Percentiles rank a stretch among this genome's conserved stretches.
Evolutionary conservation across 148 eudicot species (phyloP).

Genomic region (Cornus kousa): DNA sequence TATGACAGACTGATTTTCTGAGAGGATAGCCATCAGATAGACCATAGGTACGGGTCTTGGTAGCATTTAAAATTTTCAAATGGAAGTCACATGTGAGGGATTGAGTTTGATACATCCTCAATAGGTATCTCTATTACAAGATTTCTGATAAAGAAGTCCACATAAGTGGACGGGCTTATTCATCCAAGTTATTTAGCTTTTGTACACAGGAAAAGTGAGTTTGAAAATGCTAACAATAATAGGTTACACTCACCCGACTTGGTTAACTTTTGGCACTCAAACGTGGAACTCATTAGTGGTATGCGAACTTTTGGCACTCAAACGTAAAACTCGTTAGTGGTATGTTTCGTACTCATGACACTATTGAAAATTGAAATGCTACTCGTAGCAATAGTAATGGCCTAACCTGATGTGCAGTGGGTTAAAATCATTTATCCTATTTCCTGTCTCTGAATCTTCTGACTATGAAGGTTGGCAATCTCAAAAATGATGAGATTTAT

Average conservation of each 20-base stretch:
- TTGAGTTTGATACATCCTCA: no score
- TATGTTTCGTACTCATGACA: background rate
- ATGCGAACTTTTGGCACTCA: background rate
- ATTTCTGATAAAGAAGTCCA: background rate
- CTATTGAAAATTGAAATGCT: background rate
- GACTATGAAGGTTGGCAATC: slow-evolving; percentile 38
- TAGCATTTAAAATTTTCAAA: no score
- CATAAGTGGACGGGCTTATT: background rate
- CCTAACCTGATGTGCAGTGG: background rate
- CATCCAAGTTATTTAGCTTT: background rate
- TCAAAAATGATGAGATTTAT: slow-evolving; percentile 30
- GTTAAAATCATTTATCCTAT: background rate
- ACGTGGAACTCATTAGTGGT: slow-evolving; percentile 4
- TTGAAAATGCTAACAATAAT: background rate
- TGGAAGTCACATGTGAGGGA: no score
- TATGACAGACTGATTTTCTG: background rate
- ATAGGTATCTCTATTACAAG: no score
- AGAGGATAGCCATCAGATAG: no score
- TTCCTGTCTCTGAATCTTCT: slow-evolving; percentile 7
- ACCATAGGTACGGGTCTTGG: no score
- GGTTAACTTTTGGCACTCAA: background rate
- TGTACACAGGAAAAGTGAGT: background rate
- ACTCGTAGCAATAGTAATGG: background rate
- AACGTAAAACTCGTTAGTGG: slow-evolving; percentile 1
- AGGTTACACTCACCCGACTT: background rate